These are phyloP conservation scores for Penicillium griseofulvum DNA, from an alignment of 2,329 filamentous ascomycete species.

Conservation along the genomic window DNA sequence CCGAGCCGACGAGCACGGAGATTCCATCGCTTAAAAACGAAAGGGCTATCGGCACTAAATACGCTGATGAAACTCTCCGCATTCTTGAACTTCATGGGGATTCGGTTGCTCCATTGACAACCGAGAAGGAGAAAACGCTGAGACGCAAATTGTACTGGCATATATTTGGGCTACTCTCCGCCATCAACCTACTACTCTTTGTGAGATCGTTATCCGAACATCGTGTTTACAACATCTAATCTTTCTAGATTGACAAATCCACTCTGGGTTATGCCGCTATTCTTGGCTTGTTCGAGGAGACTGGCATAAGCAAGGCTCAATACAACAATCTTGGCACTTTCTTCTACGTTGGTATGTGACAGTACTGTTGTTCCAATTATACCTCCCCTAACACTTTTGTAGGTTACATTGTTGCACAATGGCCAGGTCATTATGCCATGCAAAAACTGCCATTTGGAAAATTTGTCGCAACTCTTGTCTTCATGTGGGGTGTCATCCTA, in stretches of 20 bases:
- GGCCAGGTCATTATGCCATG: conserved; percentile 44
- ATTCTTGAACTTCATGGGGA: conserved; percentile 38
- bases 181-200: conserved; percentile 40
- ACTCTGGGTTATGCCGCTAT: conserved; percentile 44
- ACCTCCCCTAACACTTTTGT: neutral
- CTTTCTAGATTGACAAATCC: conserved; percentile 41
- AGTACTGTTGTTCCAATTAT: too few species aligned
- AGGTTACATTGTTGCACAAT: conserved; percentile 41
- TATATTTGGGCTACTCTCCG: conserved; percentile 33
- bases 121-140: conserved; percentile 33
- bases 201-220: conserved; percentile 21
- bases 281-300: conserved; percentile 45
- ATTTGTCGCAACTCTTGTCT: conserved; percentile 30
- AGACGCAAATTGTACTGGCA: conserved; percentile 35
- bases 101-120: conserved; percentile 30
- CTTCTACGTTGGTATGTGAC: conserved; percentile 41
- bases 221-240: neutral
- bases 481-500: conserved; percentile 39
- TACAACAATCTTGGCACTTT: conserved; percentile 46
- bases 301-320: conserved; percentile 36
- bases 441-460: conserved; percentile 41
- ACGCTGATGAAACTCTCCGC: conserved; percentile 39
- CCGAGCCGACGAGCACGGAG: neutral
- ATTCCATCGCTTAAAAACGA: neutral
- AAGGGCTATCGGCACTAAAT: conserved; percentile 1